A percentile compares a stretch with the other conserved stretches of the same genome.
Conservation (phyloP, 805 yeast genomes). For the Starmerella riodocensis region DNA sequence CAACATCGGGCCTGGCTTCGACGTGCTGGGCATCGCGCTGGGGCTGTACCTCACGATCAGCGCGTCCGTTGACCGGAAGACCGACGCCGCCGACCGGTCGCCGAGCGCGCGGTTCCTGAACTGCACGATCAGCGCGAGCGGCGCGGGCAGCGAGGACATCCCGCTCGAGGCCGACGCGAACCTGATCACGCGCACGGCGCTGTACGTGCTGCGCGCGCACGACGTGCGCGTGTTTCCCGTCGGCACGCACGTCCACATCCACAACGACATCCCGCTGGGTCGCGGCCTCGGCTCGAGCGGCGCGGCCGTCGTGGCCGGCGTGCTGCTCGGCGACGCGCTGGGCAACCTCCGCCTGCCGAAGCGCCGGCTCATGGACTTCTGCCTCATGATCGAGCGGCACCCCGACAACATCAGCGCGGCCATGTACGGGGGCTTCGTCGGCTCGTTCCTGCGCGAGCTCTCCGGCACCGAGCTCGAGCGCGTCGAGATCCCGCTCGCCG, state of each 20-base stretch:
- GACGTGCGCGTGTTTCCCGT: conserved; percentile 61
- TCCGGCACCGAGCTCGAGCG: conserved; percentile 56
- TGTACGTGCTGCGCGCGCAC: conserved; percentile 79
- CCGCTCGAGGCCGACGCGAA: conserved; percentile 69
- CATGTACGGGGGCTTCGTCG: conserved; percentile 98
- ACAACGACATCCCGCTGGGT: conserved; percentile 89
- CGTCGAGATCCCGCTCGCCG: conserved; percentile 72
- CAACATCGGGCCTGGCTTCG: conserved; percentile 97
- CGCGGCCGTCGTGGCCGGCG: conserved; percentile 97
- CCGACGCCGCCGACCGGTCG: conserved; percentile 28
- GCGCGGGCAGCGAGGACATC: conserved; percentile 67
- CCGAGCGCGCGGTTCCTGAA: conserved; percentile 32
- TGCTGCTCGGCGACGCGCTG: conserved; percentile 71
- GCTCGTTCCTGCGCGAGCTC: conserved; percentile 78
- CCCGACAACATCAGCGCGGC: conserved; percentile 98
- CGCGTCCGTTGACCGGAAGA: conserved; percentile 54
- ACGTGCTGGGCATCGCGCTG: conserved; percentile 86
- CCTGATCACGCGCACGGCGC: conserved; percentile 82
- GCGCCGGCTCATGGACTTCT: conserved; percentile 79
- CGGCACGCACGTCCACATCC: conserved; percentile 69
- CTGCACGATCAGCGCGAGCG: conserved; percentile 56
- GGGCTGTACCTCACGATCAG: conserved; percentile 56
- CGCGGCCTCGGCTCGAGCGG: conserved; percentile 96
- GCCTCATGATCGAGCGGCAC: conserved; percentile 94
- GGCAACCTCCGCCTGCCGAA: conserved; percentile 62